Conservation (phyloP, 208 protist species). For the Acanthamoeba comandoni region DNA sequence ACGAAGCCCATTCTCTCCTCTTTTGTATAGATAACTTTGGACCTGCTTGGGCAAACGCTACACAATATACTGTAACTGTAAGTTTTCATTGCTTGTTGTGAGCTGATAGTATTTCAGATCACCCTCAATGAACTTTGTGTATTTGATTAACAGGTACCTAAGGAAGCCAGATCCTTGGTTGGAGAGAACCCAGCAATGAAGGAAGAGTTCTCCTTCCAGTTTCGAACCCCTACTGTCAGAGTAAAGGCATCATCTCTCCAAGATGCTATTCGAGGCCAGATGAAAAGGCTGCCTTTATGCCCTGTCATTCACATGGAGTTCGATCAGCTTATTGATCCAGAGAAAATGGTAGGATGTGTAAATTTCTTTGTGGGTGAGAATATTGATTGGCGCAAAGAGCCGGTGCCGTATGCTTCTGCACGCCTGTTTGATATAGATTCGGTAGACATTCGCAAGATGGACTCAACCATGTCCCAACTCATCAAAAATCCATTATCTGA, state of each 20-base stretch:
- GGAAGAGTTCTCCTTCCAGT: slow-evolving; percentile 67
- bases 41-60: slow-evolving; percentile 61
- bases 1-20: slow-evolving; percentile 18
- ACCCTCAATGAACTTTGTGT: neutral
- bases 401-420: slow-evolving; percentile 7
- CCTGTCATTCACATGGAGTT: slow-evolving; percentile 29
- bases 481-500: neutral
- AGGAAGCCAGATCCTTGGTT: neutral
- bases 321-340: slow-evolving; percentile 45
- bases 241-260: neutral
- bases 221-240: slow-evolving; percentile 48
- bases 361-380: neutral
- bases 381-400: slow-evolving; percentile 17
- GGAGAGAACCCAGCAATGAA: slow-evolving; percentile 11
- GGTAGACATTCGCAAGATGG: neutral
- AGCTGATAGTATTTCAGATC: neutral
- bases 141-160: slow-evolving; percentile 34
- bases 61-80: slow-evolving; percentile 64
- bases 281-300: neutral
- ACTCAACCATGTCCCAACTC: neutral
- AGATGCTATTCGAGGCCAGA: neutral
- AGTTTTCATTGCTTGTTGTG: too few species aligned
- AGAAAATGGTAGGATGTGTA: slow-evolving; percentile 25
- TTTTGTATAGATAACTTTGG: slow-evolving; percentile 3
- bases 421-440: slow-evolving; percentile 10